Base-by-base conservation (phyloP, 257 asterid species). In the Ballota nigra region DNA sequence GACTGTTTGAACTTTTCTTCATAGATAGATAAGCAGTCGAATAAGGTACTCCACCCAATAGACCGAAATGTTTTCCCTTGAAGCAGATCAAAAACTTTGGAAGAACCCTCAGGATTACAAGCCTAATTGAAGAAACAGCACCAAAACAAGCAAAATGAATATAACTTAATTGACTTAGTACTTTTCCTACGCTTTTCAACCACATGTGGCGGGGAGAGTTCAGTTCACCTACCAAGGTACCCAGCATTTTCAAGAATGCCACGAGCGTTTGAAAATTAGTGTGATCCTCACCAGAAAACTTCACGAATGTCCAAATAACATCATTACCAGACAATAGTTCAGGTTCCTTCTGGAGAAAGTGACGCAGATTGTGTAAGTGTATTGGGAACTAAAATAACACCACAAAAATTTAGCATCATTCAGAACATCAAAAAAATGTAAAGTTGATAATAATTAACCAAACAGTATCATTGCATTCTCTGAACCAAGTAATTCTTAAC, bases 271-370 rank as follows among this genome's bases (percentile, higher is more conserved):
- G 92, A 75, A 82, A 86, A 78, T 88, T 95, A 66, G 96, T 92
- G 77, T 95, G 99, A 59, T 89, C 96, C 86, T 95, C 98, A 34
- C 99, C 98, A 63, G 98, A 86, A 77, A 95, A 91, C 88, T 90
- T 92, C 83, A 92, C 97, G 76, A 95, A 95, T 20, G 96, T 92
- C 99, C 99, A 95, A 73, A 95, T 73, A 65, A 86, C 96, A 81
- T 95, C 98, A 83, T 95, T 92, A 66, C 97, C 93, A 45, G 89
- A 80, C 80, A 92, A 83, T 79, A 89, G 85, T 82, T 92, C 98
- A 33, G 97, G 99, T 80, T 86, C 97, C 78, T 84, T 88, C 99
- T 95, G 86, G 70, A 76, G 69, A 82, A 79, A 68, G 76, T 60
- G 40, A 60, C 63, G 69, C 29, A 29, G 15, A 19, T 70, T 57